phyloP scores from a whole-genome alignment of 495 filamentous ascomycete genomes.

The Poronia punctata region DNA sequence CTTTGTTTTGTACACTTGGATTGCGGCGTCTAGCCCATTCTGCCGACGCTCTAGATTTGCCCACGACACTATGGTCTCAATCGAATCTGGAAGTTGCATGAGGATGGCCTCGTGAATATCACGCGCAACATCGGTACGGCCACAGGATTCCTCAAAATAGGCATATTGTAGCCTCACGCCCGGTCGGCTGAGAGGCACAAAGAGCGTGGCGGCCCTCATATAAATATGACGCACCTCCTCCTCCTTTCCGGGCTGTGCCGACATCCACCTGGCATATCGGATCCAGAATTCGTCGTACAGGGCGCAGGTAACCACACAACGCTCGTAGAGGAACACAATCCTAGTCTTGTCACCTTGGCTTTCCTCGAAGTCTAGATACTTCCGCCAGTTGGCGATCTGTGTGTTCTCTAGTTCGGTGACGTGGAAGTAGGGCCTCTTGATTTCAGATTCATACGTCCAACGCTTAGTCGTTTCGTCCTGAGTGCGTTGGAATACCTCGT shows the following conservation, averaged over 20 bases:
- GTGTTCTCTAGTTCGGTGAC: constrained; percentile 83
- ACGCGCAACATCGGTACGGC: constrained; percentile 66
- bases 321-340: constrained; percentile 82
- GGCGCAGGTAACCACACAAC: constrained; percentile 85
- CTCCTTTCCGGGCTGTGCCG: constrained; percentile 67
- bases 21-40: constrained; percentile 77
- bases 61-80: constrained; percentile 82
- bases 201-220: constrained; percentile 75
- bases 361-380: constrained; percentile 97
- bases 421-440: constrained; percentile 96
- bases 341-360: constrained; percentile 68
- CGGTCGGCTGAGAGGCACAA: constrained; percentile 75
- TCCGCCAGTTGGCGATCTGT: constrained; percentile 88
- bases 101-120: constrained; percentile 82
- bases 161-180: constrained; percentile 84
- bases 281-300: constrained; percentile 98
- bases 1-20: constrained; percentile 74
- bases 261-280: constrained; percentile 96
- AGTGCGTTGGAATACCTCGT: constrained; percentile 73
- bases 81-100: constrained; percentile 55
- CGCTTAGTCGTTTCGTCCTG: constrained; percentile 87
- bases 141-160: constrained; percentile 84
- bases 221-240: constrained; percentile 94
- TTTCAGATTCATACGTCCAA: constrained; percentile 90
- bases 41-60: constrained; percentile 85